Conservation (phyloP, 2,329 filamentous ascomycete species). For the Helminthosporium solani region DNA sequence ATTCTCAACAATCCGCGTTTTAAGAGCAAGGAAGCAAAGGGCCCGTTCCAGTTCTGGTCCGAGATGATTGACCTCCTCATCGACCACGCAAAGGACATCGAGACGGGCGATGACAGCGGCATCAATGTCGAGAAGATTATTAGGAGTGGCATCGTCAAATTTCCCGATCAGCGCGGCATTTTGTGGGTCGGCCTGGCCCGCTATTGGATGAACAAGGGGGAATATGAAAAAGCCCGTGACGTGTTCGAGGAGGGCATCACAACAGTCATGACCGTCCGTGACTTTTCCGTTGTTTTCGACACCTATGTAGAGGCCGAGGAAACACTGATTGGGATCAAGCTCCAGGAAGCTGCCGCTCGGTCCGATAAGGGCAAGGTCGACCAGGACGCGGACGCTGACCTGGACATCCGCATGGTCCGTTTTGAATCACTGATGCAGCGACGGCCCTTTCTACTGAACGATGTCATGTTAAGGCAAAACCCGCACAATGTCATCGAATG, state of each 20-base stretch:
- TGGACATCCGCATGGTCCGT: conserved; percentile 95
- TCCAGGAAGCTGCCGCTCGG: conserved; percentile 80
- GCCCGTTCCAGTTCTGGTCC: conserved; percentile 94
- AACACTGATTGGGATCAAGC: conserved; percentile 84
- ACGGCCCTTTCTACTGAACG: conserved; percentile 91
- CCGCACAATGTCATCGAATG: conserved; percentile 95
- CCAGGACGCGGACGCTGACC: conserved; percentile 84
- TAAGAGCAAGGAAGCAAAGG: conserved; percentile 88
- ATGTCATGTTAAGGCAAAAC: conserved; percentile 91
- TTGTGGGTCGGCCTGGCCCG: conserved; percentile 93
- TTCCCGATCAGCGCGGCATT: conserved; percentile 91
- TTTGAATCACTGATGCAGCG: conserved; percentile 99
- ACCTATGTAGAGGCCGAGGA: conserved; percentile 97
- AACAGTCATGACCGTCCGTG: conserved; percentile 96
- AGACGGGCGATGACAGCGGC: conserved; percentile 75
- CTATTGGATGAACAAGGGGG: conserved; percentile 92
- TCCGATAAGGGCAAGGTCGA: conserved; percentile 77
- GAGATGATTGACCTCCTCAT: conserved; percentile 97
- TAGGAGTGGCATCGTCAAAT: conserved; percentile 84
- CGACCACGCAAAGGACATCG: conserved; percentile 81
- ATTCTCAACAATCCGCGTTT: conserved; percentile 90
- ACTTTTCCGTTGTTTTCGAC: conserved; percentile 96
- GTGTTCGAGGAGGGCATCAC: conserved; percentile 95
- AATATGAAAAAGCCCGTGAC: conserved; percentile 89
- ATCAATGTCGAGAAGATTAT: conserved; percentile 93